phyloP scores from a whole-genome alignment of 1,139 yeast genomes.

The Protomyces lactucae-debilis region DNA sequence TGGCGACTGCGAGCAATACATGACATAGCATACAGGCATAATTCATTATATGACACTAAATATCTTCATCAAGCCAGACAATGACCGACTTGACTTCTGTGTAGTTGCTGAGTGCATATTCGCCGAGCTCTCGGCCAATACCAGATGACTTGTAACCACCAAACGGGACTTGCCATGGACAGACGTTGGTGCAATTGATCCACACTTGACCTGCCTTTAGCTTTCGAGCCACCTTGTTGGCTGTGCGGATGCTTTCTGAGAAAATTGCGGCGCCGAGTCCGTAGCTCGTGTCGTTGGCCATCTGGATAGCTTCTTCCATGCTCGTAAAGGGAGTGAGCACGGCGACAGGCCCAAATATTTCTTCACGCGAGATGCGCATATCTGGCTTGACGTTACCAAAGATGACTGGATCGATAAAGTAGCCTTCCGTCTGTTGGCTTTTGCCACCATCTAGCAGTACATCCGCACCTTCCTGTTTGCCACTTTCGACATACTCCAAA shows the following conservation, averaged over 20 bases:
- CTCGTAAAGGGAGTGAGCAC: constrained; percentile 64
- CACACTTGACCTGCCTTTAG: constrained; percentile 80
- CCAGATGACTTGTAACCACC: constrained; percentile 89
- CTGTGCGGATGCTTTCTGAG: constrained; percentile 57
- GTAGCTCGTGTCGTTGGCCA: constrained; percentile 68
- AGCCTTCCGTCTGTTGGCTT: constrained; percentile 45
- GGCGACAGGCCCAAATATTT: constrained; percentile 88
- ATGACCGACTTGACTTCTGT: background rate
- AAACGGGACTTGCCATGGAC: constrained; percentile 52
- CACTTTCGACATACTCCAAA: constrained; percentile 62
- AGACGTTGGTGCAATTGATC: constrained; percentile 59
- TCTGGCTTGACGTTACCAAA: constrained; percentile 64
- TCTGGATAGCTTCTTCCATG: constrained; percentile 62
- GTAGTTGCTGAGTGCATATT: constrained; percentile 52
- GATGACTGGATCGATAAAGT: constrained; percentile 72
- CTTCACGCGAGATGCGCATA: constrained; percentile 69
- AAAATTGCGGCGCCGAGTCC: constrained; percentile 86
- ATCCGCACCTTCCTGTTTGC: constrained; percentile 68
- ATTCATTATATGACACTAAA: background rate
- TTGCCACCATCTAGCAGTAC: constrained; percentile 65
- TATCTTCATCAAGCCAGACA: background rate
- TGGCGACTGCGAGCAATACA: background rate
- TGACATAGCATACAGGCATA: background rate
- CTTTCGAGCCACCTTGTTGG: constrained; percentile 58
- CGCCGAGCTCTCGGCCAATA: constrained; percentile 89